Conservation (phyloP, 306 rosid genomes). For the Comarum palustre region DNA sequence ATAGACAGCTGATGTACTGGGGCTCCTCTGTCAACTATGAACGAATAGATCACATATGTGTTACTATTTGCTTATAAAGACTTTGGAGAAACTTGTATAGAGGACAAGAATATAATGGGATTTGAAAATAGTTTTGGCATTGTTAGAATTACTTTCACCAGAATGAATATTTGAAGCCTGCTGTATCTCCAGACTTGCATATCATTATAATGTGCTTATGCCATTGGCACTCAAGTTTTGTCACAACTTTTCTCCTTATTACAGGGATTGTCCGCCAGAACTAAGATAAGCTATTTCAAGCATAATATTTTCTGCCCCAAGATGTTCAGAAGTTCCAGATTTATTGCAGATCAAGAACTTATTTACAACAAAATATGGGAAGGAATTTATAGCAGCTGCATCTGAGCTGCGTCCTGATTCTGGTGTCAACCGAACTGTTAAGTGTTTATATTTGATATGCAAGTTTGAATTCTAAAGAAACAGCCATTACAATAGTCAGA, state of each 20-base stretch:
- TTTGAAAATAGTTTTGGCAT: not conserved
- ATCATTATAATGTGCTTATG: not conserved
- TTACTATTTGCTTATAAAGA: not conserved
- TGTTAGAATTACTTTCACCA: not conserved
- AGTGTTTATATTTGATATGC: conserved; percentile 27
- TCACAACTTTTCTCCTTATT: conserved; percentile 25
- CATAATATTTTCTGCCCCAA: conserved; percentile 91
- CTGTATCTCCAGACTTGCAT: not conserved
- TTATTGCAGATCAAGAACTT: conserved; percentile 78
- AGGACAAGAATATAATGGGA: not conserved
- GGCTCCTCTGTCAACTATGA: conserved; percentile 9
- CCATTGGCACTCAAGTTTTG: not conserved
- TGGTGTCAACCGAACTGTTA: conserved; percentile 88
- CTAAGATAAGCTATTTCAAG: conserved; percentile 91
- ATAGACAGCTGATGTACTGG: conserved; percentile 4
- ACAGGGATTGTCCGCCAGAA: conserved; percentile 89
- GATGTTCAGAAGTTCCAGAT: conserved; percentile 98
- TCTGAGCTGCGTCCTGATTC: conserved; percentile 99
- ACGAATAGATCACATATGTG: not conserved
- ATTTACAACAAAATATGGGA: conserved; percentile 85
- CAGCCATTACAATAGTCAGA: not conserved
- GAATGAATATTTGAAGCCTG: conserved; percentile 8
- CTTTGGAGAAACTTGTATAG: not conserved
- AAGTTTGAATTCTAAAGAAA: conserved; percentile 8
- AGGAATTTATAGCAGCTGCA: conserved; percentile 64